Conservation (phyloP, 78 protist species). For the Mastigamoeba balamuthi region DNA sequence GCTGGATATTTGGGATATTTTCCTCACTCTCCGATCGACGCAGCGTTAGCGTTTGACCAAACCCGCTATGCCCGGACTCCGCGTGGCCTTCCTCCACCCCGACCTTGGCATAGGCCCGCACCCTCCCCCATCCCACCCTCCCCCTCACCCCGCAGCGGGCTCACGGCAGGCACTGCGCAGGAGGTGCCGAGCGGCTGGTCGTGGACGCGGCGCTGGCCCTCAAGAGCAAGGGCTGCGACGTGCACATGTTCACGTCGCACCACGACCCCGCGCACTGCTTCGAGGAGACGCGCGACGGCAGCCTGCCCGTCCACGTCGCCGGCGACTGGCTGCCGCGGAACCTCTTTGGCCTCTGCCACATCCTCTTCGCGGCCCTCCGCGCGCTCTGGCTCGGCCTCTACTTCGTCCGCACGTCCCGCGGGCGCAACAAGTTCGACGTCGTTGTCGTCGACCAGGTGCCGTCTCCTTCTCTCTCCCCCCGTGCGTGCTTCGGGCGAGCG, state of each 20-base stretch:
- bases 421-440: constrained; percentile 21
- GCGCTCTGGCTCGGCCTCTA: constrained; percentile 45
- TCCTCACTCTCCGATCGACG: too few species aligned
- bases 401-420: constrained; percentile 1
- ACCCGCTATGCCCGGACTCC: too few species aligned
- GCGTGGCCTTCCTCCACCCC: constrained; percentile 45
- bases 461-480: too few species aligned
- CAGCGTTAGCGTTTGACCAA: too few species aligned
- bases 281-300: constrained; percentile 72
- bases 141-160: not conserved
- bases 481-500: too few species aligned
- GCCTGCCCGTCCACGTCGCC: constrained; percentile 44
- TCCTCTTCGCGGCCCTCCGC: constrained; percentile 74
- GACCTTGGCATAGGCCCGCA: constrained; percentile 39
- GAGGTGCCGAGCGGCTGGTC: constrained; percentile 96
- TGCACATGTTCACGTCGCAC: constrained; percentile 79
- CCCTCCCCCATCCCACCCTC: too few species aligned
- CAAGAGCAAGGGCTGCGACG: constrained; percentile 46
- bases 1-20: too few species aligned
- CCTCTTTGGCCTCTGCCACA: constrained; percentile 47
- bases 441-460: constrained; percentile 70
- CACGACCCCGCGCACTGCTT: constrained; percentile 81
- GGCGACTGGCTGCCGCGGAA: constrained; percentile 77
- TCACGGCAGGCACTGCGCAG: constrained; percentile 8
- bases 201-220: constrained; percentile 86